Percentiles rank a stretch among this genome's conserved stretches.
Evolutionary conservation across 306 rosid species (phyloP).

Genomic region (Hippophae rhamnoides): DNA sequence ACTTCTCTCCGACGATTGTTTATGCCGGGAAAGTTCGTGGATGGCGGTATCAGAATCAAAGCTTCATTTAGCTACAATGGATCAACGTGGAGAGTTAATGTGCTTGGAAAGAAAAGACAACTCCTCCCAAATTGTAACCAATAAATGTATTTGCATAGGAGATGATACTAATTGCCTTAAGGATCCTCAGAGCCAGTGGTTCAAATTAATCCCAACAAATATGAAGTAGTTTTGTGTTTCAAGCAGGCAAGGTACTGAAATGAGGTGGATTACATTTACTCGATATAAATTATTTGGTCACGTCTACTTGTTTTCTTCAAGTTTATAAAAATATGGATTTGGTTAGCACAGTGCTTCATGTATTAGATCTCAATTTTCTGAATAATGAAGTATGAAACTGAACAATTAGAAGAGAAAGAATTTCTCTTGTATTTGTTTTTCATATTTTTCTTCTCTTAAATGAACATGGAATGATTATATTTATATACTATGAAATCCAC

Average conservation of each 20-base stretch:
- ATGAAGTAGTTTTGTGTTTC: conserved; percentile 11
- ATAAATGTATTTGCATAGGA: conserved; percentile 30
- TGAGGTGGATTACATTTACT: too few relatives aligned
- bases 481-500: too few relatives aligned
- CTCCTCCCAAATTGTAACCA: conserved; percentile 25
- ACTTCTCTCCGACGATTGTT: conserved; percentile 21
- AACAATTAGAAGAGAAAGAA: too few relatives aligned
- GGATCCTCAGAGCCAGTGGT: conserved; percentile 36
- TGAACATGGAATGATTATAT: too few relatives aligned
- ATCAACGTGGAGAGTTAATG: conserved; percentile 5
- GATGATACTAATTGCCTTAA: conserved; percentile 27
- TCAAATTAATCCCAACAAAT: conserved; percentile 35
- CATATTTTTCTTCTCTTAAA: too few relatives aligned
- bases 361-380: too few relatives aligned
- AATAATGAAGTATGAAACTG: too few relatives aligned
- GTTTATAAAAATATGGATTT: too few relatives aligned
- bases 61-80: conserved; percentile 39
- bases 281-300: too few relatives aligned
- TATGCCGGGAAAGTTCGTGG: conserved; percentile 28
- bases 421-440: too few relatives aligned
- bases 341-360: too few relatives aligned
- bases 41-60: conserved; percentile 18
- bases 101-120: conserved; percentile 28
- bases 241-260: neutral
- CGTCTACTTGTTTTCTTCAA: too few relatives aligned